Evolutionary conservation across 164 flowering plant genomes (phyloP).

Genomic region (Tetracentron sinense): DNA sequence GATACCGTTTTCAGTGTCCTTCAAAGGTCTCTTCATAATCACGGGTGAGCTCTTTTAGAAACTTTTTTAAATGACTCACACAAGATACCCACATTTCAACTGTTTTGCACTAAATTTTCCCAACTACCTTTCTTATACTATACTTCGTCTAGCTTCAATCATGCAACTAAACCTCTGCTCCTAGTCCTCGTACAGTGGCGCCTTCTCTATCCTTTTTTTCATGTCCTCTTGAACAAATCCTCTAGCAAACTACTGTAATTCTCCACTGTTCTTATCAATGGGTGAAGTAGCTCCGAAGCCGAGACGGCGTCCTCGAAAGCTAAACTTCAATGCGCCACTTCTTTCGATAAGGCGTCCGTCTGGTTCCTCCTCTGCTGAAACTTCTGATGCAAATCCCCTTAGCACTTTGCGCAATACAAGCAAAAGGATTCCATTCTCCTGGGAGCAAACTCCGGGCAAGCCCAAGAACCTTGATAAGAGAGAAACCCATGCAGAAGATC

Average conservation of each 20-base stretch:
- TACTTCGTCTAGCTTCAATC: background rate
- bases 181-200: too few relatives aligned
- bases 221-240: background rate
- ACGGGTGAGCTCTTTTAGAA: too few relatives aligned
- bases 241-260: background rate
- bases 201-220: background rate
- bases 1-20: too few relatives aligned
- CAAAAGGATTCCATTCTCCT: slow-evolving; percentile 55
- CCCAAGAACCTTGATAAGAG: slow-evolving; percentile 34
- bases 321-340: slow-evolving; percentile 54
- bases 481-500: background rate
- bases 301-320: slow-evolving; percentile 24
- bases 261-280: slow-evolving; percentile 5
- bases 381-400: slow-evolving; percentile 7
- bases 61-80: slow-evolving; percentile 21
- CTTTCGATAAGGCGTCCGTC: slow-evolving; percentile 41
- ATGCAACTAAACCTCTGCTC: too few relatives aligned
- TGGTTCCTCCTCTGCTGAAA: background rate
- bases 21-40: too few relatives aligned
- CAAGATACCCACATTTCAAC: slow-evolving; percentile 37
- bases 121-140: slow-evolving; percentile 5
- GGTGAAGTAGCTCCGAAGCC: slow-evolving; percentile 15
- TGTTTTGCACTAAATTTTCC: slow-evolving; percentile 7
- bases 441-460: slow-evolving; percentile 66
- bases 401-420: slow-evolving; percentile 13